Evolutionary conservation across 2,329 filamentous ascomycete genomes (phyloP).

Genomic region (Sordariomycetes sp.): DNA sequence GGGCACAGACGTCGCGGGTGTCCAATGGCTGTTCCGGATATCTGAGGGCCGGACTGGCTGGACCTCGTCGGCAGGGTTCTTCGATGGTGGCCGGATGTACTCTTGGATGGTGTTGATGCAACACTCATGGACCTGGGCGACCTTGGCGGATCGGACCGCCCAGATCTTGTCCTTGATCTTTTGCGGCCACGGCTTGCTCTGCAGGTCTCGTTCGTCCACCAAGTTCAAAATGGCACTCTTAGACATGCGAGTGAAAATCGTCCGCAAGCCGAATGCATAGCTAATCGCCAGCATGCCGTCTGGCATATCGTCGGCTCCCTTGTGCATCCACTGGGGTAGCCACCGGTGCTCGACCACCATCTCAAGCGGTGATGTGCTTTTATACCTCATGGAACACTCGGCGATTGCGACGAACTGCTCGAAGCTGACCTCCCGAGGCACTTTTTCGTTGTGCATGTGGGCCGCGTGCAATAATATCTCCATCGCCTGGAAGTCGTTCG

Average conservation of each 20-base stretch:
- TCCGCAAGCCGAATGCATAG: slow-evolving; percentile 40
- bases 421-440: slow-evolving; percentile 37
- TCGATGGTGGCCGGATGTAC: slow-evolving; percentile 26
- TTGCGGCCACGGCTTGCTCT: slow-evolving; percentile 34
- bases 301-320: slow-evolving; percentile 35
- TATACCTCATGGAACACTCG: slow-evolving; percentile 38
- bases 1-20: slow-evolving; percentile 7
- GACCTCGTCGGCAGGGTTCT: slow-evolving; percentile 8
- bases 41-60: slow-evolving; percentile 11
- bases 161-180: slow-evolving; percentile 38
- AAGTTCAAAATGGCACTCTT: slow-evolving; percentile 39
- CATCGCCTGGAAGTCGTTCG: slow-evolving; percentile 29
- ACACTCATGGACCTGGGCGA: slow-evolving; percentile 38
- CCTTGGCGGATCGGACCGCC: slow-evolving; percentile 37
- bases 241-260: slow-evolving; percentile 39
- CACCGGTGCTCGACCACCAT: slow-evolving; percentile 39
- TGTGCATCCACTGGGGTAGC: slow-evolving; percentile 42
- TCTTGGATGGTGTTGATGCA: slow-evolving; percentile 34
- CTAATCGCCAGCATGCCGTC: slow-evolving; percentile 41
- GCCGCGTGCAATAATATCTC: slow-evolving; percentile 41
- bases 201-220: slow-evolving; percentile 30
- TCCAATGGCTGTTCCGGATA: slow-evolving; percentile 9
- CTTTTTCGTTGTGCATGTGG: slow-evolving; percentile 35
- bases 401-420: slow-evolving; percentile 42
- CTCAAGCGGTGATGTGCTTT: slow-evolving; percentile 41